Evolutionary conservation across 106 monocot species (phyloP).

Genomic region (Phalaenopsis aphrodite): DNA sequence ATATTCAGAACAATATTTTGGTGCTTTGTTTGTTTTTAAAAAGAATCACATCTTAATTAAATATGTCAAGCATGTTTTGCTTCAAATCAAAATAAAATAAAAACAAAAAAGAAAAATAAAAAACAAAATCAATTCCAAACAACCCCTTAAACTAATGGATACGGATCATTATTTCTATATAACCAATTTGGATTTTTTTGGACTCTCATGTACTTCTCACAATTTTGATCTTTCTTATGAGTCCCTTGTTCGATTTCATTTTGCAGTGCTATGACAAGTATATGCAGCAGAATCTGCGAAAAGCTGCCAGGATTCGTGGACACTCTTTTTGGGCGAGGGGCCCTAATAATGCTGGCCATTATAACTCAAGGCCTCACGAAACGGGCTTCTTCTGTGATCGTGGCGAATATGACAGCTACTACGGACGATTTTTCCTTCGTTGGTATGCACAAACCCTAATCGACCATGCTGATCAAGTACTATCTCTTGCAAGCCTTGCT

Average conservation of each 20-base stretch:
- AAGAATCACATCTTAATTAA: too few species aligned
- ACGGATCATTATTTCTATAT: neutral
- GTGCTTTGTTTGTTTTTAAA: too few species aligned
- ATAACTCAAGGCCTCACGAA: conserved; percentile 81
- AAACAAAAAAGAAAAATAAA: too few species aligned
- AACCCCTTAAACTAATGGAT: neutral
- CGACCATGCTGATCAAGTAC: conserved; percentile 73
- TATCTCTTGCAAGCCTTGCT: conserved; percentile 75
- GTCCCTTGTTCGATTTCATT: neutral
- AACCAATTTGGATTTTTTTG: neutral
- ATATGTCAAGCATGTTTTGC: too few species aligned
- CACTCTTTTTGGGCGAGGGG: conserved; percentile 85
- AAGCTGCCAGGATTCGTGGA: conserved; percentile 67
- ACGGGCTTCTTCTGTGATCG: conserved; percentile 92
- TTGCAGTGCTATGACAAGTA: conserved; percentile 95
- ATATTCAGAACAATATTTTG: too few species aligned
- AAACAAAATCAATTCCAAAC: too few species aligned
- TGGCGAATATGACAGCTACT: conserved; percentile 89
- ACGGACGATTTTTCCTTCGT: conserved; percentile 86
- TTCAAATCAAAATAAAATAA: too few species aligned
- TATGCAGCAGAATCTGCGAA: conserved; percentile 65
- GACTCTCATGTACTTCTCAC: neutral
- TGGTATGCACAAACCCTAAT: conserved; percentile 79
- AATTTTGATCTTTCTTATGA: neutral
- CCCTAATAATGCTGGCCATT: conserved; percentile 90